Percentiles rank a stretch among this genome's conserved stretches.
phyloP scores from a whole-genome alignment of 768 basidiomycete genomes.

The Suillus subalutaceus region DNA sequence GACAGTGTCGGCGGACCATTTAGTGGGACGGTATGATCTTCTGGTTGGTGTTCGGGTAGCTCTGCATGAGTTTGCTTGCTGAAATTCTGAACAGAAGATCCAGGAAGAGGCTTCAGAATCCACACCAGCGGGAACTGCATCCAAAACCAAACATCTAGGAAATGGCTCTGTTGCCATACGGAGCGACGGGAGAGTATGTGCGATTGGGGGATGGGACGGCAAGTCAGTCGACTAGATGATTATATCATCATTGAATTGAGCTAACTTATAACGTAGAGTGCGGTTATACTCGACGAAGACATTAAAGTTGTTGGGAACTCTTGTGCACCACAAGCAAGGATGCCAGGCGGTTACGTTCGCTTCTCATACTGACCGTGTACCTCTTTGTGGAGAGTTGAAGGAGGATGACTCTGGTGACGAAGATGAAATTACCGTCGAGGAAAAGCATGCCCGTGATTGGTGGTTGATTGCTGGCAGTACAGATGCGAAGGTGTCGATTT shows the following conservation, averaged over 20 bases:
- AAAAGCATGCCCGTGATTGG: slow-evolving; percentile 46
- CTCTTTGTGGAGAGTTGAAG: slow-evolving; percentile 24
- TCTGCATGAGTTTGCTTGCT: slow-evolving; percentile 7
- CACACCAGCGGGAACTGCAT: slow-evolving; percentile 34
- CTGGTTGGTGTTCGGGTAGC: slow-evolving; percentile 37
- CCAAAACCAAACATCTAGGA: slow-evolving; percentile 76
- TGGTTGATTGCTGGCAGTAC: slow-evolving; percentile 72
- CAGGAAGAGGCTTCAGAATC: slow-evolving; percentile 20
- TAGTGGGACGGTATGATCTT: slow-evolving; percentile 67
- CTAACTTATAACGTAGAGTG: slow-evolving; percentile 49
- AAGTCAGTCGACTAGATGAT: slow-evolving; percentile 52
- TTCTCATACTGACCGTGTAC: slow-evolving; percentile 19
- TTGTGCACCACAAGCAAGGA: slow-evolving; percentile 78
- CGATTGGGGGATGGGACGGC: slow-evolving; percentile 94
- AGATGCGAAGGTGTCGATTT: slow-evolving; percentile 72
- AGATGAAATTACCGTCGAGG: slow-evolving; percentile 53
- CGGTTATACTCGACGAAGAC: slow-evolving; percentile 81
- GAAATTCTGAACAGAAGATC: slow-evolving; percentile 2
- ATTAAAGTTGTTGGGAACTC: slow-evolving; percentile 81
- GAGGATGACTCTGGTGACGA: slow-evolving; percentile 43
- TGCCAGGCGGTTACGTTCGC: slow-evolving; percentile 82
- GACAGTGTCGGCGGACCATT: slow-evolving; percentile 85
- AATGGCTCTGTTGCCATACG: slow-evolving; percentile 78
- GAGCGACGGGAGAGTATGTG: slow-evolving; percentile 77
- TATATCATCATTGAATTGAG: not conserved